Conservation (phyloP, 495 filamentous ascomycete genomes). For the Trichoderma gamsii region DNA sequence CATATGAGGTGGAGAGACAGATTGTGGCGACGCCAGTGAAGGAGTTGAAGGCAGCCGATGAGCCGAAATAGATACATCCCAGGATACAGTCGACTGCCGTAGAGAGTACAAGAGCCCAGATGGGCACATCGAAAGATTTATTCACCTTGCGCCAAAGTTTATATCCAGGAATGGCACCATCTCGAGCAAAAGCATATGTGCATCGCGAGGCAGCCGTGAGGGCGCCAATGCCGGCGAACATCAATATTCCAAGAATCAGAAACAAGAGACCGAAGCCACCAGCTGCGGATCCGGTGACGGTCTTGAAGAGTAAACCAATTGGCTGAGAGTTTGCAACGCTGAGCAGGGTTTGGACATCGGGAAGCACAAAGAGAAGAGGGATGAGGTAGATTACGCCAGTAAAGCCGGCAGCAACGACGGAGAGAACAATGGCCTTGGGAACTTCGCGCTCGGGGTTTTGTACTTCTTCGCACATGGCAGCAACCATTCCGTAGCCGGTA, state of each 20-base stretch:
- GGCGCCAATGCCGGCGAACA: conserved; percentile 55
- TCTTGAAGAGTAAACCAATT: conserved; percentile 51
- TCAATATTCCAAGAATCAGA: conserved; percentile 61
- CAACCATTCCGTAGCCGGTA: conserved; percentile 53
- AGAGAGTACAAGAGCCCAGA: conserved; percentile 53
- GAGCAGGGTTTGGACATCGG: conserved; percentile 44
- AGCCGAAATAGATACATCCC: conserved; percentile 54
- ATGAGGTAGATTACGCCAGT: conserved; percentile 51
- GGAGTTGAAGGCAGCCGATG: conserved; percentile 54
- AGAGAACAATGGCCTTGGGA: conserved; percentile 51
- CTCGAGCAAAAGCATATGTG: conserved; percentile 57
- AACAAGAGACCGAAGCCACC: conserved; percentile 70
- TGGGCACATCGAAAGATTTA: conserved; percentile 41
- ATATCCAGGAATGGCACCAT: conserved; percentile 63
- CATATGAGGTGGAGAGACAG: conserved; percentile 58
- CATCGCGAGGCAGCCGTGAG: conserved; percentile 54
- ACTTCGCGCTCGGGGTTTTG: conserved; percentile 50
- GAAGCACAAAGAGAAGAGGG: conserved; percentile 58
- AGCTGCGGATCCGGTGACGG: conserved; percentile 49
- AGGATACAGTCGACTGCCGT: conserved; percentile 52
- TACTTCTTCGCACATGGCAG: conserved; percentile 48
- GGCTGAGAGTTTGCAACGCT: conserved; percentile 52
- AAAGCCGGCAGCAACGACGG: conserved; percentile 48
- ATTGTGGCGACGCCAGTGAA: conserved; percentile 61
- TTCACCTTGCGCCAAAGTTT: conserved; percentile 56